Percentiles rank a stretch among this genome's conserved stretches.
phyloP scores from a whole-genome alignment of 2,329 filamentous ascomycete genomes.

The Hyphodiscus sp. region DNA sequence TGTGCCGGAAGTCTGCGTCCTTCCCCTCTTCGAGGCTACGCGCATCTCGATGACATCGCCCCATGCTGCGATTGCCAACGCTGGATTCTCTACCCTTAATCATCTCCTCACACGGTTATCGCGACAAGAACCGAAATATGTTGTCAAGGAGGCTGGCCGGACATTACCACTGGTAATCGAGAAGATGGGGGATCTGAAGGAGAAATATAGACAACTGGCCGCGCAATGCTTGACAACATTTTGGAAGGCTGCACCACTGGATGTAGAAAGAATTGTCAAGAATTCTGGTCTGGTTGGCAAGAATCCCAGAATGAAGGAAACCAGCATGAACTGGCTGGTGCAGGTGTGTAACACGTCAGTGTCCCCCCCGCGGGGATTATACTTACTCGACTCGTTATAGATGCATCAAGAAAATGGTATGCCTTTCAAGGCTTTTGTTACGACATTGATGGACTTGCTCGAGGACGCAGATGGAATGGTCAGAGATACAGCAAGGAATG shows the following conservation, averaged over 20 bases:
- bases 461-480: constrained; percentile 88
- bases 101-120: constrained; percentile 82
- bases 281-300: constrained; percentile 73
- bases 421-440: constrained; percentile 77
- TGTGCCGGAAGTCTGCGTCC: constrained; percentile 68
- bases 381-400: constrained; percentile 33
- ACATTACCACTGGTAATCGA: constrained; percentile 74
- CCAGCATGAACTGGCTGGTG: constrained; percentile 77
- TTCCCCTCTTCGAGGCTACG: constrained; percentile 75
- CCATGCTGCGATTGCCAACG: constrained; percentile 70
- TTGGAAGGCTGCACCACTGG: constrained; percentile 59
- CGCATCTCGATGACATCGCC: constrained; percentile 68
- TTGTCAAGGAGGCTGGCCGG: constrained; percentile 62
- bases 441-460: constrained; percentile 73
- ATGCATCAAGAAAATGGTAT: constrained; percentile 77
- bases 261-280: constrained; percentile 75
- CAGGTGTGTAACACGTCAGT: constrained; percentile 44
- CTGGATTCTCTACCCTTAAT: constrained; percentile 80
- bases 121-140: constrained; percentile 72
- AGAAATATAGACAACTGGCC: constrained; percentile 72
- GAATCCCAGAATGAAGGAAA: constrained; percentile 79
- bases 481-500: constrained; percentile 74
- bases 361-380: neutral
- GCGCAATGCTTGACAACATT: constrained; percentile 71
- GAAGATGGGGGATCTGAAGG: constrained; percentile 80